Evolutionary conservation across 768 basidiomycete genomes (phyloP).

Genomic region (Amanita pseudoporphyria): DNA sequence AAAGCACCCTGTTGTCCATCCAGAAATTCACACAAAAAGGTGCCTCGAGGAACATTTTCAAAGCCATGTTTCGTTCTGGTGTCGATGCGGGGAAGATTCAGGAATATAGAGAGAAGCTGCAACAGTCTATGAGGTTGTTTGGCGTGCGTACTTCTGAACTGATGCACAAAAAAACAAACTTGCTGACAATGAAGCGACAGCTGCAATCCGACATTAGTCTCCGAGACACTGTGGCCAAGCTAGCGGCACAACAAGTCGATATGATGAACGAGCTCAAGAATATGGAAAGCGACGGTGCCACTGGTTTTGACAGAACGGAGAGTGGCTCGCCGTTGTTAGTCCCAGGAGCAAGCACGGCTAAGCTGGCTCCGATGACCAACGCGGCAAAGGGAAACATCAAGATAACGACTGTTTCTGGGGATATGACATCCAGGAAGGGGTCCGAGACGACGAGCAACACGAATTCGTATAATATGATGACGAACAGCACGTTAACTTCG

Average conservation of each 20-base stretch:
- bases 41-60: background rate
- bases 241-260: conserved; percentile 5
- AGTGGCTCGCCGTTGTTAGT: background rate
- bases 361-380: background rate
- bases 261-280: conserved; percentile 2
- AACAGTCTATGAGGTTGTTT: conserved; percentile 4
- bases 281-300: background rate
- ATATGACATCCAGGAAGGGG: background rate
- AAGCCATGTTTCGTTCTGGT: background rate
- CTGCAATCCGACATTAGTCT: conserved; percentile 7
- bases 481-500: background rate
- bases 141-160: background rate
- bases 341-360: background rate
- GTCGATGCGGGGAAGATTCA: conserved; percentile 3
- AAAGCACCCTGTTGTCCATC: background rate
- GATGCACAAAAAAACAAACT: background rate
- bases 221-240: conserved; percentile 1
- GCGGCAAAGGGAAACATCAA: background rate
- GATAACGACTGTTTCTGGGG: background rate
- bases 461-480: conserved; percentile 1
- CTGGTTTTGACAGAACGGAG: background rate
- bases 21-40: conserved; percentile 3
- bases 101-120: conserved; percentile 3
- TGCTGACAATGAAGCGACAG: background rate
- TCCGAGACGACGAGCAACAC: background rate